phyloP scores from a whole-genome alignment of 768 basidiomycete species.

The Termitomyces sp. region DNA sequence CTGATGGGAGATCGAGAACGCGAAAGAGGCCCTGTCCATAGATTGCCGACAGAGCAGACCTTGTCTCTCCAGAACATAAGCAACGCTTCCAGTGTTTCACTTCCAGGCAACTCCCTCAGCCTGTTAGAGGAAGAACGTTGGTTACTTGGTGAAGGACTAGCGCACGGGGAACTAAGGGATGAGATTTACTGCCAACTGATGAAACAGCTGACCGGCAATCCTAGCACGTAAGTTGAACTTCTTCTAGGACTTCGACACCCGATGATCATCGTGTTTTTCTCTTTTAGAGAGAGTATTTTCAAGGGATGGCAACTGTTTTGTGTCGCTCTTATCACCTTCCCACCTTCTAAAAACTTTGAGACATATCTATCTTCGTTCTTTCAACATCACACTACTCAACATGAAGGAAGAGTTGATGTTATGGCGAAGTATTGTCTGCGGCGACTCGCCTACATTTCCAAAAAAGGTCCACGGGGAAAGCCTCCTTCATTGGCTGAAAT shows the following conservation, averaged over 20 bases:
- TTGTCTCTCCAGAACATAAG: constrained; percentile 41
- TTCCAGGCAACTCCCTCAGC: constrained; percentile 32
- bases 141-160: constrained; percentile 76
- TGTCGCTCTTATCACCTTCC: constrained; percentile 87
- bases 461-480: constrained; percentile 85
- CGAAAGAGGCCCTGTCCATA: constrained; percentile 54
- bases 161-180: constrained; percentile 82
- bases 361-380: constrained; percentile 81
- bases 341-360: constrained; percentile 92
- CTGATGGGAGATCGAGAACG: constrained; percentile 92
- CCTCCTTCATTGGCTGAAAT: constrained; percentile 82
- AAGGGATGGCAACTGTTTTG: constrained; percentile 93
- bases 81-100: constrained; percentile 45
- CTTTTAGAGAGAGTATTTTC: constrained; percentile 69
- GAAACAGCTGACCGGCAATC: constrained; percentile 87
- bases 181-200: constrained; percentile 92
- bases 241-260: neutral
- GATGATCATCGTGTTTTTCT: constrained; percentile 6
- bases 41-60: constrained; percentile 41
- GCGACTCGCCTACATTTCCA: constrained; percentile 70
- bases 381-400: constrained; percentile 58
- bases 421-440: constrained; percentile 91
- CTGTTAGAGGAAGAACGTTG: constrained; percentile 84
- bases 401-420: constrained; percentile 77
- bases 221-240: constrained; percentile 57